These are phyloP conservation scores for Aphanomyces cochlioides DNA, from an alignment of 352 stramenopile species.

Conservation along the genomic window DNA sequence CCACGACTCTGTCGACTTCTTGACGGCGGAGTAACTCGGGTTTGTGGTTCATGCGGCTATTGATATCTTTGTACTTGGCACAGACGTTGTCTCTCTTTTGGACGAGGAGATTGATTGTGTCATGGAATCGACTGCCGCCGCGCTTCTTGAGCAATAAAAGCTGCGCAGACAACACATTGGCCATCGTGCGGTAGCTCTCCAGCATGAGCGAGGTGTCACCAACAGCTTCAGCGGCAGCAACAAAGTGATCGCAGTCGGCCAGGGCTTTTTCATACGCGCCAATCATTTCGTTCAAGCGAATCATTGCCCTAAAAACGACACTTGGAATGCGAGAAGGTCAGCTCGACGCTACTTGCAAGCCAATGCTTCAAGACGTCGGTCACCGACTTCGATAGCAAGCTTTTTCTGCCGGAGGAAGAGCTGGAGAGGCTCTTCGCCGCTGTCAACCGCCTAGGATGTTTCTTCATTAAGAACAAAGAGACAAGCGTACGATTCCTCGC, in stretches of 20 bases:
- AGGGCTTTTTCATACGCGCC: conserved; percentile 22
- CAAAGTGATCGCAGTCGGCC: conserved; percentile 23
- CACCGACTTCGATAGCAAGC: conserved; percentile 6
- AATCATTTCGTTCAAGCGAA: conserved; percentile 9
- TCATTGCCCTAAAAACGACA: conserved; percentile 15
- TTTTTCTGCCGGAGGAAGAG: conserved; percentile 21
- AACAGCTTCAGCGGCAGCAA: not conserved
- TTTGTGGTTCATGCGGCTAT: too few species aligned
- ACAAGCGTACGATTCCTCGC: conserved; percentile 3
- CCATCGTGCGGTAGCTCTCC: conserved; percentile 24
- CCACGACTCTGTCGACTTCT: conserved; percentile 16
- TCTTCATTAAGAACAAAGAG: not conserved
- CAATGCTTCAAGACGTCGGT: not conserved
- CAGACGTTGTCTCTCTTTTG: conserved; percentile 19
- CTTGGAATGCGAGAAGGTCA: not conserved
- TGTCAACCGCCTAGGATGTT: not conserved
- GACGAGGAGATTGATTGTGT: conserved; percentile 26
- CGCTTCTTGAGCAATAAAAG: conserved; percentile 22
- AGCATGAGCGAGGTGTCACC: conserved; percentile 17
- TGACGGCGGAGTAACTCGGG: not conserved
- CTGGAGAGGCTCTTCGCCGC: conserved; percentile 19
- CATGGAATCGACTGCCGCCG: conserved; percentile 27
- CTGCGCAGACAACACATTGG: conserved; percentile 23
- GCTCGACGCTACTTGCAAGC: conserved; percentile 20
- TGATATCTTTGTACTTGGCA: conserved; percentile 24